These are phyloP conservation scores for Trichoderma reesei DNA, from an alignment of 495 filamentous ascomycete species.

Conservation along the genomic window DNA sequence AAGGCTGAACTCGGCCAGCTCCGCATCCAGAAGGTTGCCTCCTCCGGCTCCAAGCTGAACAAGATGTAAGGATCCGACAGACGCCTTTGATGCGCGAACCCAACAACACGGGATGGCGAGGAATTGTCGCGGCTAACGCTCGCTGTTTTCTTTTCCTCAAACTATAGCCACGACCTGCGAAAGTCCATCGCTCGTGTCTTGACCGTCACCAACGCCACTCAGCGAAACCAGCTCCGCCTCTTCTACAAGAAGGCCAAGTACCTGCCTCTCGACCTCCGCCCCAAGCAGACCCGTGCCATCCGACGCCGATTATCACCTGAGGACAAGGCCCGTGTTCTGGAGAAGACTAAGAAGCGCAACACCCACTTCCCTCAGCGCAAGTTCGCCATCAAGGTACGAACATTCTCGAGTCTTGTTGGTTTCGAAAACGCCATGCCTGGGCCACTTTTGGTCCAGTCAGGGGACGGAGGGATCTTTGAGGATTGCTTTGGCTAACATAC, in stretches of 20 bases:
- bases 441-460: neutral
- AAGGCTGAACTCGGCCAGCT: constrained; percentile 90
- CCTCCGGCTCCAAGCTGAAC: constrained; percentile 84
- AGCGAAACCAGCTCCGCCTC: constrained; percentile 90
- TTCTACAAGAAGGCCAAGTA: constrained; percentile 99
- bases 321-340: constrained; percentile 69
- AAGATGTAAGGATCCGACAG: constrained; percentile 68
- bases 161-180: constrained; percentile 85
- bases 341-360: constrained; percentile 88
- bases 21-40: constrained; percentile 94
- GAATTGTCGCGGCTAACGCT: constrained; percentile 11
- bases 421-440: neutral
- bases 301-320: constrained; percentile 82
- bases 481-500: neutral
- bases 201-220: constrained; percentile 98
- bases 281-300: constrained; percentile 94
- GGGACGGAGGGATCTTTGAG: neutral
- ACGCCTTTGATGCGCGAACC: neutral
- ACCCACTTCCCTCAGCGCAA: constrained; percentile 97
- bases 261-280: constrained; percentile 88
- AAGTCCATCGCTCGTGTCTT: constrained; percentile 98
- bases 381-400: constrained; percentile 90
- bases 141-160: too few relatives aligned
- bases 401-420: neutral
- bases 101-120: neutral